Conservation (phyloP, 2,329 filamentous ascomycete species). For the Calonectria hawksworthii region DNA sequence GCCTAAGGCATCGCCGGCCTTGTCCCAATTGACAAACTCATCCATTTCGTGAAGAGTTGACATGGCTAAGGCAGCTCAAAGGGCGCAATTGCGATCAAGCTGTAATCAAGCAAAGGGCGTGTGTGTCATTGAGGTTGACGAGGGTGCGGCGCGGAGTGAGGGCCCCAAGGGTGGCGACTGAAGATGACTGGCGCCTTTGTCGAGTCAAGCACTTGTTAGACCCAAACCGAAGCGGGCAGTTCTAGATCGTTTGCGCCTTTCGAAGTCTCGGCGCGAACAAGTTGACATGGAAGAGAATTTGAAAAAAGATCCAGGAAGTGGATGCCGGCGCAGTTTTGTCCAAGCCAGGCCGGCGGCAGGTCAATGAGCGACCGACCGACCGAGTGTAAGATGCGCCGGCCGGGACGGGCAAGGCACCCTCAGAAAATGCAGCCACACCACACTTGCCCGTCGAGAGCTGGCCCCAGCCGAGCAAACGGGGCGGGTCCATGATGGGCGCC, state of each 20-base stretch:
- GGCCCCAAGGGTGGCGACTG: not conserved
- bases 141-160: not conserved
- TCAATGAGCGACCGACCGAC: slow-evolving; percentile 11
- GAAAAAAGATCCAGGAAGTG: slow-evolving; percentile 24
- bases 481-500: not conserved
- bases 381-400: slow-evolving; percentile 5
- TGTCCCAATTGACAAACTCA: slow-evolving; percentile 75
- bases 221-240: not conserved
- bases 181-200: slow-evolving; percentile 17
- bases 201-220: slow-evolving; percentile 13
- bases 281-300: slow-evolving; percentile 31
- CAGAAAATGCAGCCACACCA: not conserved
- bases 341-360: slow-evolving; percentile 24
- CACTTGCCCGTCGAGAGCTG: slow-evolving; percentile 7
- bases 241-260: slow-evolving; percentile 22
- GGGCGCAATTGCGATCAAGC: slow-evolving; percentile 30
- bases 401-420: not conserved
- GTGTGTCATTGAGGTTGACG: slow-evolving; percentile 21
- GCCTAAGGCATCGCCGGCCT: slow-evolving; percentile 57
- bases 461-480: not conserved
- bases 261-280: slow-evolving; percentile 26
- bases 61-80: slow-evolving; percentile 45
- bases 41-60: slow-evolving; percentile 67
- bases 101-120: slow-evolving; percentile 42
- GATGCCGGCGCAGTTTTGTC: slow-evolving; percentile 44